Conservation (phyloP, 1,284 basidiomycete species). For the Xerocomus nothofagi region DNA sequence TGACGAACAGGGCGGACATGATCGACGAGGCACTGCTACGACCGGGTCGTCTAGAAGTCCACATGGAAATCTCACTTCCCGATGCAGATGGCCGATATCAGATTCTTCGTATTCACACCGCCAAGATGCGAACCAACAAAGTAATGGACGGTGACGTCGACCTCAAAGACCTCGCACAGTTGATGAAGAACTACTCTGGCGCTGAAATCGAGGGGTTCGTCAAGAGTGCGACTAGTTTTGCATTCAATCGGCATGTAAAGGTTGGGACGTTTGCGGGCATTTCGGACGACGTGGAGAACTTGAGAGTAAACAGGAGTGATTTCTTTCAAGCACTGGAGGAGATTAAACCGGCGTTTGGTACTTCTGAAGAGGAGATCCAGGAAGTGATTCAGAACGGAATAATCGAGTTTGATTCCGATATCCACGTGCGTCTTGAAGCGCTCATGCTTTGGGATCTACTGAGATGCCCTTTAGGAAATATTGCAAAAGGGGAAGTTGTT, state of each 20-base stretch:
- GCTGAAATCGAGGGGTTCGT: slow-evolving; percentile 96
- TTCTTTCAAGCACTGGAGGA: slow-evolving; percentile 94
- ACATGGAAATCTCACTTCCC: slow-evolving; percentile 98
- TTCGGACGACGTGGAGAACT: slow-evolving; percentile 91
- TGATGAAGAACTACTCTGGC: slow-evolving; percentile 98
- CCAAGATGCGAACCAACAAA: slow-evolving; percentile 90
- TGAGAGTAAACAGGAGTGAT: slow-evolving; percentile 86
- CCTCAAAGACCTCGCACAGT: slow-evolving; percentile 76
- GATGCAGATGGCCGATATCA: slow-evolving; percentile 93
- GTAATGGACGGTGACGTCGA: slow-evolving; percentile 92
- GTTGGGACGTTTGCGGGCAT: slow-evolving; percentile 97
- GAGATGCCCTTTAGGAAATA: slow-evolving; percentile 60
- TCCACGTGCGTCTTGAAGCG: slow-evolving; percentile 62
- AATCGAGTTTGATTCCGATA: slow-evolving; percentile 78
- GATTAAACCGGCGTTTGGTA: slow-evolving; percentile 96
- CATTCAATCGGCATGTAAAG: slow-evolving; percentile 97
- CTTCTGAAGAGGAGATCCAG: slow-evolving; percentile 94
- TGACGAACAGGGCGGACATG: slow-evolving; percentile 99
- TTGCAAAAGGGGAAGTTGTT: slow-evolving; percentile 90
- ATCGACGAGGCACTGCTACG: slow-evolving; percentile 98
- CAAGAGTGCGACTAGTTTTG: slow-evolving; percentile 98
- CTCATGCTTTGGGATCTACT: slow-evolving; percentile 5
- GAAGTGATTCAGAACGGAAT: slow-evolving; percentile 97
- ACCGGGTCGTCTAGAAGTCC: slow-evolving; percentile 98
- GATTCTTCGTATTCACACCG: slow-evolving; percentile 94